Percentiles rank a stretch among this genome's conserved stretches.
These are phyloP conservation scores for Annulohypoxylon truncatum DNA, from an alignment of 2,329 filamentous ascomycete genomes.

Conservation along the genomic window DNA sequence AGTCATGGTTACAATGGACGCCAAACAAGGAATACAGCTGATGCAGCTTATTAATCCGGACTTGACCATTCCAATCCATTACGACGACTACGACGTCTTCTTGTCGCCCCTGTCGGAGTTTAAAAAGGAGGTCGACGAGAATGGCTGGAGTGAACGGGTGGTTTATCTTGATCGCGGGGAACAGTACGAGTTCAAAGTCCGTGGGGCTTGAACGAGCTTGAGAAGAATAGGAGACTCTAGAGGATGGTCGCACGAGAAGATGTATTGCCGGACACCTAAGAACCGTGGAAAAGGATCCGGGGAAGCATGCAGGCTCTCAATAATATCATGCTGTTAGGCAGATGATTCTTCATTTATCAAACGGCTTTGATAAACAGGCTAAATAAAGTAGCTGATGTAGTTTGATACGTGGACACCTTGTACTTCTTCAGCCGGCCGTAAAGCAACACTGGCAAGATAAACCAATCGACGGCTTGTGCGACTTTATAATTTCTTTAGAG, in stretches of 20 bases:
- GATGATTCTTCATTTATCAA: constrained; percentile 22
- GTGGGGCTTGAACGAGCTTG: constrained; percentile 27
- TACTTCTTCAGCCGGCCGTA: constrained; percentile 1
- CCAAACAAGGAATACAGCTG: constrained; percentile 69
- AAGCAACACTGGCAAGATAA: not conserved
- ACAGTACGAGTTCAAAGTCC: constrained; percentile 65
- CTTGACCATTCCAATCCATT: constrained; percentile 72
- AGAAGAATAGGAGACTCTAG: not conserved
- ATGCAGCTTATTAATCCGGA: constrained; percentile 70
- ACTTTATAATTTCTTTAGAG: constrained; percentile 22
- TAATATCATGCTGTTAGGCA: constrained; percentile 11
- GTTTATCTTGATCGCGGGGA: constrained; percentile 71
- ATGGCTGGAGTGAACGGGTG: constrained; percentile 63
- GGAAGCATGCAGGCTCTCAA: constrained; percentile 9
- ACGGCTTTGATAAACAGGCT: constrained; percentile 32
- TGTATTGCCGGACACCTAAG: not conserved
- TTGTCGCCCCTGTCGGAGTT: constrained; percentile 70
- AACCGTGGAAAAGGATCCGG: constrained; percentile 1
- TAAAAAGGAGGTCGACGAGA: constrained; percentile 64
- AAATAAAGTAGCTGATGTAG: constrained; percentile 14
- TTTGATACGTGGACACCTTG: not conserved
- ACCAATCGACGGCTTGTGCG: constrained; percentile 8
- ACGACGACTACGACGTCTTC: constrained; percentile 73
- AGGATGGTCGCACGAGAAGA: constrained; percentile 3
- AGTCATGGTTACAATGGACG: constrained; percentile 77